phyloP scores from a whole-genome alignment of 2,329 filamentous ascomycete genomes.

The Hypocrella siamensis region DNA sequence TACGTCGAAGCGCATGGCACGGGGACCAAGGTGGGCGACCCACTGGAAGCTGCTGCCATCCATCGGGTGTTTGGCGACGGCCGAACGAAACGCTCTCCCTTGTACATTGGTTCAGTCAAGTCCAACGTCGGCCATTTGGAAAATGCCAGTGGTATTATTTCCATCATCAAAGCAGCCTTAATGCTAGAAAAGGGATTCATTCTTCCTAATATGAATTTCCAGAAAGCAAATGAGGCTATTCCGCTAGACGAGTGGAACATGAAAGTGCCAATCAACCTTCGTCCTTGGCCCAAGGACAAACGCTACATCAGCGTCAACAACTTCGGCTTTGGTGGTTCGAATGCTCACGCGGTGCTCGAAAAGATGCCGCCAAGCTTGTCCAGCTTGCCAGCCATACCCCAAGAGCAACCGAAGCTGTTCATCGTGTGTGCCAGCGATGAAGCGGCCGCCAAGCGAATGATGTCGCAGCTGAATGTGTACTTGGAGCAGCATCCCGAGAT shows the following conservation, averaged over 20 bases:
- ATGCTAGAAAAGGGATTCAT: conserved; percentile 35
- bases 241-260: conserved; percentile 33
- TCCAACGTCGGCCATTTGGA: conserved; percentile 37
- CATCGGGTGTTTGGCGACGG: conserved; percentile 24
- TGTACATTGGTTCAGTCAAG: conserved; percentile 33
- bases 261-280: conserved; percentile 26
- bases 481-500: conserved; percentile 25
- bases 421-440: conserved; percentile 24
- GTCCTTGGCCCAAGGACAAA: conserved; percentile 31
- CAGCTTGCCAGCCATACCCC: conserved; percentile 6
- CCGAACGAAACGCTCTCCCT: conserved; percentile 22
- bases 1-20: conserved; percentile 39
- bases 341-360: conserved; percentile 26
- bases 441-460: conserved; percentile 14
- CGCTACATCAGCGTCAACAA: conserved; percentile 33
- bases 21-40: conserved; percentile 39
- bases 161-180: conserved; percentile 34
- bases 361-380: conserved; percentile 2
- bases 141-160: conserved; percentile 32
- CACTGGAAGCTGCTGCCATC: conserved; percentile 35
- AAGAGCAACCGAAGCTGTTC: conserved; percentile 20
- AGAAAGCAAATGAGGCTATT: conserved; percentile 31
- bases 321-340: conserved; percentile 31
- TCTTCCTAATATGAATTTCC: conserved; percentile 33
- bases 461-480: conserved; percentile 18